phyloP scores from a whole-genome alignment of 2,329 filamentous ascomycete genomes.

The Lasiodiplodia hormozganensis region DNA sequence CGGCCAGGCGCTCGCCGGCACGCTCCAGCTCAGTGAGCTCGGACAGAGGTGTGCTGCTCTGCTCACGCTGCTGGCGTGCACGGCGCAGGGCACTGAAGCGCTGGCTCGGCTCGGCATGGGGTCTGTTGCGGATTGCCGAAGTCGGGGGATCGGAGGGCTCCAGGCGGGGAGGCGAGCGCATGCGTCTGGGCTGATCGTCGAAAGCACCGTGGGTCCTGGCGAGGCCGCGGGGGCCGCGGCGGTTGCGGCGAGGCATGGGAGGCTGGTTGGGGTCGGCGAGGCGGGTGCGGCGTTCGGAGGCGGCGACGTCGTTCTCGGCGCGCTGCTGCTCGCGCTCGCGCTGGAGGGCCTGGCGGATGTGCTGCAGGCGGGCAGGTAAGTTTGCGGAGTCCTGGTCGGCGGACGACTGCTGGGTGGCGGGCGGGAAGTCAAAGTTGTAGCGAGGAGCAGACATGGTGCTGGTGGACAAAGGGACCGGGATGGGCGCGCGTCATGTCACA shows the following conservation, averaged over 20 bases:
- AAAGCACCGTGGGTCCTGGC: background rate
- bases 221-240: slow-evolving; percentile 20
- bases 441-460: slow-evolving; percentile 39
- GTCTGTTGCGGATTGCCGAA: slow-evolving; percentile 32
- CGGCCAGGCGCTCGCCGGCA: slow-evolving; percentile 31
- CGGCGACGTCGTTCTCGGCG: slow-evolving; percentile 32
- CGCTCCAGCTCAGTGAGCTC: slow-evolving; percentile 30
- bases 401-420: slow-evolving; percentile 39
- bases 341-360: slow-evolving; percentile 44
- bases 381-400: slow-evolving; percentile 25
- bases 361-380: slow-evolving; percentile 38
- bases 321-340: slow-evolving; percentile 42
- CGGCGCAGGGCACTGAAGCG: slow-evolving; percentile 40
- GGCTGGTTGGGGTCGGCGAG: slow-evolving; percentile 7
- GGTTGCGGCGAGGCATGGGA: slow-evolving; percentile 27
- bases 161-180: slow-evolving; percentile 14
- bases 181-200: slow-evolving; percentile 12
- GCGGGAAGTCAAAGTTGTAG: slow-evolving; percentile 53
- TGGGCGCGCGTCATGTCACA: slow-evolving; percentile 20
- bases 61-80: slow-evolving; percentile 41
- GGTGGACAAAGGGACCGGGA: slow-evolving; percentile 34
- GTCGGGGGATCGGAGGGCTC: slow-evolving; percentile 14
- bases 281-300: slow-evolving; percentile 20
- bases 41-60: slow-evolving; percentile 32
- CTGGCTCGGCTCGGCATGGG: slow-evolving; percentile 44